Percentiles rank a stretch among this genome's conserved stretches.
These are phyloP conservation scores for Thalassiosira mediterranea DNA, from an alignment of 352 stramenopile genomes.

Conservation along the genomic window DNA sequence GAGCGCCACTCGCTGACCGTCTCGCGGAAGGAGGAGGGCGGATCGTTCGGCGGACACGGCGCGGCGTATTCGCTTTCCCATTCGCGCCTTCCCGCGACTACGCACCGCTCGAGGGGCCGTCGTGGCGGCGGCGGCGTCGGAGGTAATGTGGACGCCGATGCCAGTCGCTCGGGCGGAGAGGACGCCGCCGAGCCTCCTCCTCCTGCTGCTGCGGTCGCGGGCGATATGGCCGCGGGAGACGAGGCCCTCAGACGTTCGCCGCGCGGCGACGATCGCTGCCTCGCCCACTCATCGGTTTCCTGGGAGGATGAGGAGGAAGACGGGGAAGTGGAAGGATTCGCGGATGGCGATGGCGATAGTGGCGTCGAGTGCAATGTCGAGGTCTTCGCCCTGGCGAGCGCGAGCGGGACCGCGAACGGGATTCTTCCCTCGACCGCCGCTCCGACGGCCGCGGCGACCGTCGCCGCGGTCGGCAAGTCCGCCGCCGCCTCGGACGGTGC, in stretches of 20 bases:
- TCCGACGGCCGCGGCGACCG: neutral
- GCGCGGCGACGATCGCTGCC: neutral
- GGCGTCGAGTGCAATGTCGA: neutral
- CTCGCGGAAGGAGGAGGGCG: neutral
- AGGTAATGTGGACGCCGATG: neutral
- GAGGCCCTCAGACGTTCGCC: no score
- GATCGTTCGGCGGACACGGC: neutral
- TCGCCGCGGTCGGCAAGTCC: neutral
- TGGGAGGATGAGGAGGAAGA: neutral
- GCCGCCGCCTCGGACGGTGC: neutral
- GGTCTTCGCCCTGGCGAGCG: neutral
- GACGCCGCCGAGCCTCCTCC: neutral
- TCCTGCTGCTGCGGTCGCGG: neutral
- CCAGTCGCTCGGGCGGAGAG: neutral
- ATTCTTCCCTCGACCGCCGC: no score
- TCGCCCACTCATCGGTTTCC: neutral
- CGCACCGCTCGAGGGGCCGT: no score
- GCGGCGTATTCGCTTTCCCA: neutral
- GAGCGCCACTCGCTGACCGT: conserved; percentile 30
- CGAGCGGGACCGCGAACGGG: no score
- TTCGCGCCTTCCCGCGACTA: neutral
- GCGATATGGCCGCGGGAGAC: neutral
- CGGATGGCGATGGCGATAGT: neutral
- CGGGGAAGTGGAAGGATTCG: neutral
- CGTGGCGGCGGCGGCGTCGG: neutral